Conservation (phyloP, 257 asterid species). For the Petunia secreta region DNA sequence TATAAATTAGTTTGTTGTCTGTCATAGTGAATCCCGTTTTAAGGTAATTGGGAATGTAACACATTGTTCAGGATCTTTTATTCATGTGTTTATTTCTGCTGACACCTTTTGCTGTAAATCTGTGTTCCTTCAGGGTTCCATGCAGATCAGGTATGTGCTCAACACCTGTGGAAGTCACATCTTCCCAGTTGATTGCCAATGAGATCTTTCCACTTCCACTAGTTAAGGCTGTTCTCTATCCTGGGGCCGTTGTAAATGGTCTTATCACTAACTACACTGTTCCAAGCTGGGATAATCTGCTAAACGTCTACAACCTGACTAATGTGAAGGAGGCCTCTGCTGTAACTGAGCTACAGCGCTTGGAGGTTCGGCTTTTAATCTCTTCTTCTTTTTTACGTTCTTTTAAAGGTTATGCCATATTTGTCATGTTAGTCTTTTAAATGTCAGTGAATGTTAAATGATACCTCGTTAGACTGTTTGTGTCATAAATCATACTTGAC, state of each 20-base stretch:
- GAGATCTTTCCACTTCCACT: slow-evolving; percentile 81
- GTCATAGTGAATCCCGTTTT: neutral
- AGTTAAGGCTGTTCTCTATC: slow-evolving; percentile 87
- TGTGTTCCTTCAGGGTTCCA: slow-evolving; percentile 61
- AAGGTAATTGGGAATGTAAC: slow-evolving; percentile 5
- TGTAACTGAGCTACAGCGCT: slow-evolving; percentile 73
- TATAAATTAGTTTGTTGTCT: neutral
- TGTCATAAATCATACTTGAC: too few species aligned
- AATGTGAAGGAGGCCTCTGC: slow-evolving; percentile 75
- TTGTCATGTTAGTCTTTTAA: too few species aligned
- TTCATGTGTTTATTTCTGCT: neutral
- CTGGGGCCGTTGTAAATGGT: slow-evolving; percentile 75
- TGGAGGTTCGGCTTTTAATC: slow-evolving; percentile 65
- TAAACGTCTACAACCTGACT: slow-evolving; percentile 73
- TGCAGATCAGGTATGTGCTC: slow-evolving; percentile 93
- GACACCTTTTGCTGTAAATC: neutral
- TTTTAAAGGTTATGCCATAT: neutral
- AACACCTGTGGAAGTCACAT: slow-evolving; percentile 83
- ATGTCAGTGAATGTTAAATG: too few species aligned
- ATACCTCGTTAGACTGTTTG: too few species aligned
- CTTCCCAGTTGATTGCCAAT: slow-evolving; percentile 87
- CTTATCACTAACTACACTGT: slow-evolving; percentile 51
- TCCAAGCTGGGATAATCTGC: slow-evolving; percentile 80
- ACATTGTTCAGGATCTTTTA: neutral
- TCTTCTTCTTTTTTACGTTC: neutral